These are phyloP conservation scores for Ceratobasidium sp. DNA, from an alignment of 1,284 basidiomycete species.

Conservation along the genomic window DNA sequence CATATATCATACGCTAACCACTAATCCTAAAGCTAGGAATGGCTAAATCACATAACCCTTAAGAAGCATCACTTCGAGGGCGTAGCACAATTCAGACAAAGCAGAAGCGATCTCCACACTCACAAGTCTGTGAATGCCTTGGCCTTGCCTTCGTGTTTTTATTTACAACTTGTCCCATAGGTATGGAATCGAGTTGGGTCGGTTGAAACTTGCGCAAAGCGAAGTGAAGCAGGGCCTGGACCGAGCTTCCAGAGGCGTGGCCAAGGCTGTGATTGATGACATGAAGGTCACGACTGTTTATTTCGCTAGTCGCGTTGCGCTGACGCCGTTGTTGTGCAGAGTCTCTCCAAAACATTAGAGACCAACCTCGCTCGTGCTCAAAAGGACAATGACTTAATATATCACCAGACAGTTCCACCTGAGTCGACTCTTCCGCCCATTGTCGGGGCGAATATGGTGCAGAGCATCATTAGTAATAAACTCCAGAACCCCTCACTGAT, in stretches of 20 bases:
- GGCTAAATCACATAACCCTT: conserved; percentile 81
- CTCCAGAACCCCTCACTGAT: conserved; percentile 66
- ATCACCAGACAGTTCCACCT: conserved; percentile 86
- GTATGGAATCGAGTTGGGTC: conserved; percentile 84
- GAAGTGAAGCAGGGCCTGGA: conserved; percentile 78
- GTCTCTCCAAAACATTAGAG: conserved; percentile 22
- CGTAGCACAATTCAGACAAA: conserved; percentile 88
- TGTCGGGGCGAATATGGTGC: conserved; percentile 71
- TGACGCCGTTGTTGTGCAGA: conserved; percentile 7
- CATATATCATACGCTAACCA: neutral
- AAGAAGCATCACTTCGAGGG: conserved; percentile 89
- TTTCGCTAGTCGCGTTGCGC: neutral
- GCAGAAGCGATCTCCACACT: conserved; percentile 87
- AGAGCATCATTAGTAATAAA: conserved; percentile 65
- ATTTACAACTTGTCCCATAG: conserved; percentile 53
- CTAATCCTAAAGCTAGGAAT: conserved; percentile 60
- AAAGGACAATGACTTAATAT: conserved; percentile 95
- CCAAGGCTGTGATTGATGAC: conserved; percentile 72
- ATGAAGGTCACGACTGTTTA: conserved; percentile 63
- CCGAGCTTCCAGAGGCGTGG: conserved; percentile 68
- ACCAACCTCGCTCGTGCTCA: conserved; percentile 63
- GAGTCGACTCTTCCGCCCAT: conserved; percentile 72
- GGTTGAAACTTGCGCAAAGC: conserved; percentile 70
- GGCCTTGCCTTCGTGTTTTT: neutral
- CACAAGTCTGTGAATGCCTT: conserved; percentile 60